These are phyloP conservation scores for Leucosporidium scottii DNA, from an alignment of 768 basidiomycete species.

Conservation along the genomic window DNA sequence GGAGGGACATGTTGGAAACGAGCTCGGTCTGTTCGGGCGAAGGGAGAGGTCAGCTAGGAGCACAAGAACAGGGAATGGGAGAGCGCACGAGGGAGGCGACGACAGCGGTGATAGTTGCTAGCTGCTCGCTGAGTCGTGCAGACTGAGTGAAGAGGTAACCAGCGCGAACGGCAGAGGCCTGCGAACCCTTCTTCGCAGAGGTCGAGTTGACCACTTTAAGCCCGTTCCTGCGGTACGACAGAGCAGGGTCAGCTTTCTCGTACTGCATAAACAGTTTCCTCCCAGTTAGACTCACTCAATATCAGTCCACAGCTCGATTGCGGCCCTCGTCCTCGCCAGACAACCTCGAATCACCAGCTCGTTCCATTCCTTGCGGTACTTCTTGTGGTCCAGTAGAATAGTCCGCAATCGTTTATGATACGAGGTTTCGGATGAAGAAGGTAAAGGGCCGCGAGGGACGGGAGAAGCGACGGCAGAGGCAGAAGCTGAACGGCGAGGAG, in stretches of 20 bases:
- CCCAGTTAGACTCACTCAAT: slow-evolving; percentile 15
- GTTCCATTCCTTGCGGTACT: slow-evolving; percentile 17
- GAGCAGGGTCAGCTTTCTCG: background rate
- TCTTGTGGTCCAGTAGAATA: slow-evolving; percentile 26
- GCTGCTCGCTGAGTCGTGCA: slow-evolving; percentile 28
- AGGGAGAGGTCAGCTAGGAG: background rate
- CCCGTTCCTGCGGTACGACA: background rate
- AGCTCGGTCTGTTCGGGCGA: slow-evolving; percentile 7
- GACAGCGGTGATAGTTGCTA: slow-evolving; percentile 22
- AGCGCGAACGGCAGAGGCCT: slow-evolving; percentile 7
- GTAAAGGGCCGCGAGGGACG: slow-evolving; percentile 15
- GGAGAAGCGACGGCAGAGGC: background rate
- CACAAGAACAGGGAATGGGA: too few relatives aligned
- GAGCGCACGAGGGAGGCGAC: slow-evolving; percentile 19
- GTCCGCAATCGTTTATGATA: slow-evolving; percentile 25
- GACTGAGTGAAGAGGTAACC: slow-evolving; percentile 30
- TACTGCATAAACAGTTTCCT: background rate
- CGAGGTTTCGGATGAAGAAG: slow-evolving; percentile 8
- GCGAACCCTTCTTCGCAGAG: background rate
- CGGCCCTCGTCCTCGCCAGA: slow-evolving; percentile 17
- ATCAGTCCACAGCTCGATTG: slow-evolving; percentile 29
- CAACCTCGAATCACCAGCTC: slow-evolving; percentile 30
- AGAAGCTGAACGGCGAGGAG: background rate
- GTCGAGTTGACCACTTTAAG: slow-evolving; percentile 17
- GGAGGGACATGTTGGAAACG: background rate